Base-by-base conservation (phyloP, 2,329 filamentous ascomycete species). In the Talaromyces funiculosus region DNA sequence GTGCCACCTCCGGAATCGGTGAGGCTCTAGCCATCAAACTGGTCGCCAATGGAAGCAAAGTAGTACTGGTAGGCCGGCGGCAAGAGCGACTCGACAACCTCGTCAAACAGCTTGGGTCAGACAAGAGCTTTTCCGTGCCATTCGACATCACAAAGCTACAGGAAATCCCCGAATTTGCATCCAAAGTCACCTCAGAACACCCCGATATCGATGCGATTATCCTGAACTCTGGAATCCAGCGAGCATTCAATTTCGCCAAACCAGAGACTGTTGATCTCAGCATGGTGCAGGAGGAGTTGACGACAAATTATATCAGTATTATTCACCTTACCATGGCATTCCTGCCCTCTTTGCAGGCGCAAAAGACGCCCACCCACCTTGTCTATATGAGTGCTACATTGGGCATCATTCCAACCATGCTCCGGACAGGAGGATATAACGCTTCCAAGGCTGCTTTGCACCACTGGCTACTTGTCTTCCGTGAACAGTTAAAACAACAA, bases 361-460 rank as follows among this genome's bases (percentile, higher is more conserved):
- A 79, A 58, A 65, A 74, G 1, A 73, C 71, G 4, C 71, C 77
- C 20, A 78, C 77, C 0, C 72, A 74, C 1, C 79, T 70, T 70
- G 78, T 59, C 74, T 80, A 70, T 43, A 59, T 51, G 16, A 53
- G 51, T 33, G 43, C 53, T 12, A 61, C 43, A 29, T 24, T 61
- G 14, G 38, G 54, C 1, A 47, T 58, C 45, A 53, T 57, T 7
- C 60, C 53, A 3, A 57, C 54, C 6, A 10, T 49, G 12, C 9
- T 59, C 37, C 66, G 66, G 69, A 82, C 80, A 0, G 81, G 81
- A 0, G 82, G 82, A 66, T 84, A 84, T 69, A 82, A 79, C 62
- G 81, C 82, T 1, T 77, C 78, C 38, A 84, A 84, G 68, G 82
- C 82, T 0, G 82, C 82, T 0, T 67, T 84, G 53, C 81, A 84